Percentiles rank a stretch among this genome's conserved stretches.
Evolutionary conservation across 768 basidiomycete genomes (phyloP).

Genomic region (Coprinopsis cinerea): DNA sequence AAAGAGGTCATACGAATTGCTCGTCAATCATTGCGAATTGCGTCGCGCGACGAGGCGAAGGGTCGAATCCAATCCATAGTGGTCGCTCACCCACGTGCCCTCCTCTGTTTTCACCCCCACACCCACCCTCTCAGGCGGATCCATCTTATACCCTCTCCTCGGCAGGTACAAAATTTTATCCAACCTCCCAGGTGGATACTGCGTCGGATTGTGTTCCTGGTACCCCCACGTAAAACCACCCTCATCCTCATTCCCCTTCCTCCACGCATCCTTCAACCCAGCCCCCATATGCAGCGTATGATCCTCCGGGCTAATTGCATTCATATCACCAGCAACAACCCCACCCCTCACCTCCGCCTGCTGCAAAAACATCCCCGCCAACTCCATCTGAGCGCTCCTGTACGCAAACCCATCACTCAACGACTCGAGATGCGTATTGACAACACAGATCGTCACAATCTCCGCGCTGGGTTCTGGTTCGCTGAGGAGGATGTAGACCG

Average conservation of each 20-base stretch:
- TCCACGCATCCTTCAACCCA: constrained; percentile 59
- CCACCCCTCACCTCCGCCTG: constrained; percentile 48
- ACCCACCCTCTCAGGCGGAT: constrained; percentile 51
- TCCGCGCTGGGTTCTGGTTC: constrained; percentile 26
- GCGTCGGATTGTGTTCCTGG: constrained; percentile 37
- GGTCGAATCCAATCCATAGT: constrained; percentile 52
- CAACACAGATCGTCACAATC: constrained; percentile 48
- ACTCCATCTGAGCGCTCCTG: constrained; percentile 45
- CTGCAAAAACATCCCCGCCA: constrained; percentile 46
- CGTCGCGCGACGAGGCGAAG: constrained; percentile 23
- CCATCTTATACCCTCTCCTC: constrained; percentile 43
- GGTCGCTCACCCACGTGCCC: constrained; percentile 56
- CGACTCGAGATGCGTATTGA: constrained; percentile 76
- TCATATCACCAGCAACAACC: constrained; percentile 70
- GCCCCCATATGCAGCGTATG: constrained; percentile 32
- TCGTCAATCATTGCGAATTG: constrained; percentile 4
- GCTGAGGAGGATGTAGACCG: constrained; percentile 49
- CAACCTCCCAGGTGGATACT: constrained; percentile 48
- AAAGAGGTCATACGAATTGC: no score
- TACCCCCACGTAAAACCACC: constrained; percentile 65
- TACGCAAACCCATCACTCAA: constrained; percentile 35
- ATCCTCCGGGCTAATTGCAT: constrained; percentile 50
- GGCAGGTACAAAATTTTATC: constrained; percentile 63
- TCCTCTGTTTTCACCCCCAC: constrained; percentile 40
- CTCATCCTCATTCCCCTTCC: constrained; percentile 34